Evolutionary conservation across 148 eudicot species (phyloP), one percentile per base, ranked within the genome.

Genomic region (Pouteria glomerata): DNA sequence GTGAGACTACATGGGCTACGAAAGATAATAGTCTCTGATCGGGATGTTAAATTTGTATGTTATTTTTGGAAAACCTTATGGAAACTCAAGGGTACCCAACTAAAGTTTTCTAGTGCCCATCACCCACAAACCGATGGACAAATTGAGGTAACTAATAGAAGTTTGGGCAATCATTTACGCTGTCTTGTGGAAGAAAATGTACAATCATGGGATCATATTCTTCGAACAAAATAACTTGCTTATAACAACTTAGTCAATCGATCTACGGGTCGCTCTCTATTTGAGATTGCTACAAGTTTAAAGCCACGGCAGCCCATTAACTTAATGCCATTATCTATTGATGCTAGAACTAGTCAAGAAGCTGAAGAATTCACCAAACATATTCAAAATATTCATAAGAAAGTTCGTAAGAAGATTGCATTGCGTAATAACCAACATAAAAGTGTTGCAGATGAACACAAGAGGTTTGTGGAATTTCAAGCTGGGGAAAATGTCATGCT

Each of bases 241-340:
- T 69, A 18, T 11, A 69, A 53, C 8, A 69, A 19, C 7, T 69
- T 31, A 1, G 48, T 53, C 0, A 69, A 69, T 34, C 19, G 72
- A 21, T 18, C 16, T 15, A 69, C 72, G 0, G 48, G 59, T 0
- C 26, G 15, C 1, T 61, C 29, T 4, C 75, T 31, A 11, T 72
- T 72, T 62, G 74, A 72, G 33, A 72, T 72, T 44, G 58, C 60
- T 13, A 29, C 35, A 7, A 57, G 67, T 11, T n/a, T 72, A 14
- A 21, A 18, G 35, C 57, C 58, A 7, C n/a, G 56, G 24, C 52
- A 29, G 30, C 41, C 58, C 18, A 48, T 68, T 29, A 58, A 68
- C 29, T 30, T 48, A 12, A 56, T 30, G 1, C 58, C 71, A 47
- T 34, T 59, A 12, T 51, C 63, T 0, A 8, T 55, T 55, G 44